These are phyloP conservation scores for Aspergillus bombycis DNA, from an alignment of 2,329 filamentous ascomycete genomes.

Conservation along the genomic window DNA sequence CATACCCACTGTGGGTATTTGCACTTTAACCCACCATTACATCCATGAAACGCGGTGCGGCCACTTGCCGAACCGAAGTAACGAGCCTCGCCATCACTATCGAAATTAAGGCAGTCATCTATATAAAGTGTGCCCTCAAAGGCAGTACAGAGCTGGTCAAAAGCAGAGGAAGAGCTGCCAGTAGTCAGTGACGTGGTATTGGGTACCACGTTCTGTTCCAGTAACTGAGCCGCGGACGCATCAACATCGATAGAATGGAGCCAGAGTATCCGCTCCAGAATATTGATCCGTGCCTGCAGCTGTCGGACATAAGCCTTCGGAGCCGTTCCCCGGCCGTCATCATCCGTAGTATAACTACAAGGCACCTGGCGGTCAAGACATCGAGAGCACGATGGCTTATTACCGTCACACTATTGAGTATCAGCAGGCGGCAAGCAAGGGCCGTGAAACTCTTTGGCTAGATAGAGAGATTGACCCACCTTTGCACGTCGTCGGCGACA, in stretches of 20 bases:
- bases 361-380: slow-evolving; percentile 34
- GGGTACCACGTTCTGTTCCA: slow-evolving; percentile 21
- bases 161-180: slow-evolving; percentile 10
- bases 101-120: slow-evolving; percentile 40
- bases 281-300: slow-evolving; percentile 35
- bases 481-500: slow-evolving; percentile 43
- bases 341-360: slow-evolving; percentile 35
- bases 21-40: not conserved
- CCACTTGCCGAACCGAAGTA: slow-evolving; percentile 45
- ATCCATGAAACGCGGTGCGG: slow-evolving; percentile 33
- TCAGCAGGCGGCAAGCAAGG: not conserved
- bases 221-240: not conserved
- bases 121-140: slow-evolving; percentile 38
- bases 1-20: too few species aligned
- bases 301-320: slow-evolving; percentile 41
- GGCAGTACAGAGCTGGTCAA: slow-evolving; percentile 25
- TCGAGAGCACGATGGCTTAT: slow-evolving; percentile 34
- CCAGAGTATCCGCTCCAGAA: slow-evolving; percentile 35
- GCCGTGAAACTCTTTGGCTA: not conserved
- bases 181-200: not conserved
- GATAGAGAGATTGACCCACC: slow-evolving; percentile 23
- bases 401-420: slow-evolving; percentile 35
- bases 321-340: slow-evolving; percentile 39
- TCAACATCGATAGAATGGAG: slow-evolving; percentile 33
- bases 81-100: slow-evolving; percentile 37